phyloP scores from a whole-genome alignment of 1,284 basidiomycete genomes.

The Ganoderma sinense region DNA sequence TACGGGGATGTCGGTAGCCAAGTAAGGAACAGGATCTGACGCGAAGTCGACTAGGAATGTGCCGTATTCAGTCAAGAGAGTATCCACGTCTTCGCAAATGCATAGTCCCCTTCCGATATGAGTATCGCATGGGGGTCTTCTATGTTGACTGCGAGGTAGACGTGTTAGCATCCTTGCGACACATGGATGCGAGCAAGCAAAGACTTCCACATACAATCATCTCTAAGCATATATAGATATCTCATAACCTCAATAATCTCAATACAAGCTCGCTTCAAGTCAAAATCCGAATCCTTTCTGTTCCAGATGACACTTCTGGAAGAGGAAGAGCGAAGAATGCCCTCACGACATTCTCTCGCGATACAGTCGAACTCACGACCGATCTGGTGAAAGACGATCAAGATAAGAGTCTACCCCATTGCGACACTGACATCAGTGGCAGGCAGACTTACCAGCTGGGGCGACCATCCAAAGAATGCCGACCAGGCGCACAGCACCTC shows the following conservation, averaged over 20 bases:
- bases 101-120: not conserved
- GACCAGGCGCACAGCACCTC: constrained; percentile 57
- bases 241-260: constrained; percentile 7
- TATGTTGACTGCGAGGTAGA: not conserved
- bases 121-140: constrained; percentile 7
- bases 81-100: constrained; percentile 62
- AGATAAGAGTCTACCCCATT: not conserved
- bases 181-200: not conserved
- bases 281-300: constrained; percentile 27
- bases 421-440: not conserved
- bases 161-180: constrained; percentile 7
- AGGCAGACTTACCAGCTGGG: constrained; percentile 46
- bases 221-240: not conserved
- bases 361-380: constrained; percentile 48
- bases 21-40: not conserved
- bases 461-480: constrained; percentile 58
- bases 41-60: constrained; percentile 12
- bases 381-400: constrained; percentile 39
- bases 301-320: constrained; percentile 17
- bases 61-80: not conserved
- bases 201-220: constrained; percentile 21
- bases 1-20: not conserved
- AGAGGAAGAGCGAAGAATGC: constrained; percentile 3
- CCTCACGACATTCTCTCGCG: constrained; percentile 39
- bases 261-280: constrained; percentile 21